phyloP scores from a whole-genome alignment of 768 basidiomycete genomes.

The Chlorophyllum brunneum region DNA sequence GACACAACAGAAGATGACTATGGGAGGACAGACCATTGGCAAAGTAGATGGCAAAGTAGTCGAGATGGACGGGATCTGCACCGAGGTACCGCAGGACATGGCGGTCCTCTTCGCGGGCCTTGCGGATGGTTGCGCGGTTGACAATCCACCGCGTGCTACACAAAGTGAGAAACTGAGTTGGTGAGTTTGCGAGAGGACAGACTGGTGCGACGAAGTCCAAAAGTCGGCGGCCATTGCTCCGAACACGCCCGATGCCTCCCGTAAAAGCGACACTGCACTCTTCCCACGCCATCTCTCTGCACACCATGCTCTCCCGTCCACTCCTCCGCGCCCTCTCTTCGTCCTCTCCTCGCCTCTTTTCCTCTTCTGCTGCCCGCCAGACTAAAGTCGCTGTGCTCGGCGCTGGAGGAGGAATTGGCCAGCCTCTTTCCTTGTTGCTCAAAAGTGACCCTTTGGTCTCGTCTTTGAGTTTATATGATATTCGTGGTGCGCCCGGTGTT shows the following conservation, averaged over 20 bases:
- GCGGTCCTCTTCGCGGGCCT: conserved; percentile 75
- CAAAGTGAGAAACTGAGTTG: conserved; percentile 15
- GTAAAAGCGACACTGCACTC: neutral
- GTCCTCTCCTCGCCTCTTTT: conserved; percentile 64
- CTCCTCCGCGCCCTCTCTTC: conserved; percentile 53
- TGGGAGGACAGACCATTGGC: conserved; percentile 55
- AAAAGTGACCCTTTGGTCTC: conserved; percentile 91
- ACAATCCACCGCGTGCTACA: conserved; percentile 88
- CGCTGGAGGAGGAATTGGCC: conserved; percentile 98
- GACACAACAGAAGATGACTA: neutral
- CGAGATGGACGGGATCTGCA: conserved; percentile 63
- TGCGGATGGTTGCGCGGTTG: conserved; percentile 68
- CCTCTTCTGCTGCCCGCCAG: conserved; percentile 63
- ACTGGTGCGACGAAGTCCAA: conserved; percentile 16
- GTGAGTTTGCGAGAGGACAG: neutral
- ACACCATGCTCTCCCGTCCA: conserved; percentile 63
- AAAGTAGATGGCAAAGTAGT: conserved; percentile 85
- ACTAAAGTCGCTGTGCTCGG: conserved; percentile 96
- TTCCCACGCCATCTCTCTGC: conserved; percentile 11
- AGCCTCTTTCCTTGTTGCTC: conserved; percentile 90
- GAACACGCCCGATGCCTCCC: neutral
- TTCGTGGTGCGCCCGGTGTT: conserved; percentile 94
- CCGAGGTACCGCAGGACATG: conserved; percentile 55
- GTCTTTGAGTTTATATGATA: conserved; percentile 87
- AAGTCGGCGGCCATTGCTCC: conserved; percentile 18